phyloP scores from a whole-genome alignment of 805 yeast species.

The Tetrapisispora arboricola region DNA sequence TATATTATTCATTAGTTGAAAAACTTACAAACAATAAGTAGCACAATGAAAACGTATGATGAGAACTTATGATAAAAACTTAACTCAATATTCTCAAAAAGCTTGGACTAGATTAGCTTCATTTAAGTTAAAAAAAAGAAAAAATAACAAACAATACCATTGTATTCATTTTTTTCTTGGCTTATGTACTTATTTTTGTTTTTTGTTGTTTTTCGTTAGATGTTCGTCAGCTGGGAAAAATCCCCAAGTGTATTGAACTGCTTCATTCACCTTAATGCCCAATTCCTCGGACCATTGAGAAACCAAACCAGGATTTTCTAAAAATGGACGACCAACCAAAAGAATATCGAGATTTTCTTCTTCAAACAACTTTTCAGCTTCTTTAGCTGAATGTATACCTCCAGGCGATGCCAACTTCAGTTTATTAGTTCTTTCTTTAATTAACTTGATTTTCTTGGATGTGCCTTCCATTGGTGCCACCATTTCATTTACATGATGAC shows the following conservation, averaged over 20 bases:
- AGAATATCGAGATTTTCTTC: slow-evolving; percentile 39
- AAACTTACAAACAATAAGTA: too few species aligned
- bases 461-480: not conserved
- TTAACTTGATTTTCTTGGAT: slow-evolving; percentile 2
- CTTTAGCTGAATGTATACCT: slow-evolving; percentile 27
- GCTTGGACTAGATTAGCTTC: too few species aligned
- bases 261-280: slow-evolving; percentile 32
- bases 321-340: slow-evolving; percentile 36
- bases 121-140: too few species aligned
- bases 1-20: too few species aligned
- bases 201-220: not conserved
- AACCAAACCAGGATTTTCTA: slow-evolving; percentile 42
- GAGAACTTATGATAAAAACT: too few species aligned
- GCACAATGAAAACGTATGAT: too few species aligned
- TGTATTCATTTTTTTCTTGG: too few species aligned
- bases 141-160: too few species aligned
- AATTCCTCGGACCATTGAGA: slow-evolving; percentile 43
- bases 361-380: slow-evolving; percentile 34
- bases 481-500: slow-evolving; percentile 32
- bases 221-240: slow-evolving; percentile 9
- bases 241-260: slow-evolving; percentile 29
- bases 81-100: too few species aligned
- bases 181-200: too few species aligned
- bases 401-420: slow-evolving; percentile 37
- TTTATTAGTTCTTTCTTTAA: slow-evolving; percentile 3